Evolutionary conservation across 441 rosid genomes (phyloP).

Genomic region (Gossypium schwendimanii): DNA sequence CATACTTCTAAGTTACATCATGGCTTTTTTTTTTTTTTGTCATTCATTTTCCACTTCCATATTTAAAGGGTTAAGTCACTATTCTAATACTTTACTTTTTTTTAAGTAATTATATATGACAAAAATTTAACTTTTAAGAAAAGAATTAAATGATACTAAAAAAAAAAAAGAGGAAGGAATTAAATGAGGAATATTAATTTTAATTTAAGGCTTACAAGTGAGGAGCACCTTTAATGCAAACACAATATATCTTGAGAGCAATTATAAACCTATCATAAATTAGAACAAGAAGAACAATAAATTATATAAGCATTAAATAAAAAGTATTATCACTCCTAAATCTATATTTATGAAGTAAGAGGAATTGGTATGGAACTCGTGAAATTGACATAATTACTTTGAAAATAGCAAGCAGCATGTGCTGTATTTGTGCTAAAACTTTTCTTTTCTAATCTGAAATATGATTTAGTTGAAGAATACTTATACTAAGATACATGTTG

Average conservation of each 20-base stretch:
- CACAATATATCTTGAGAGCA: neutral
- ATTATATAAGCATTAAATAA: no score
- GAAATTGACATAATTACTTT: neutral
- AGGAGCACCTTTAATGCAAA: neutral
- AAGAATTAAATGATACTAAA: neutral
- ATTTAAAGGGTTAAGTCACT: no score
- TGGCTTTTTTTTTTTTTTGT: no score
- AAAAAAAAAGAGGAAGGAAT: neutral
- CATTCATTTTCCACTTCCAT: no score
- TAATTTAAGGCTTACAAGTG: neutral
- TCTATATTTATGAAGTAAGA: neutral
- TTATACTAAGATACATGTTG: neutral
- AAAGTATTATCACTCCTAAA: no score
- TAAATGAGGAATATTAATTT: neutral
- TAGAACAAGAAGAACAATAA: neutral
- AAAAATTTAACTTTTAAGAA: neutral
- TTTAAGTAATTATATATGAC: neutral
- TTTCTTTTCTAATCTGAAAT: no score
- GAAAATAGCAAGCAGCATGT: neutral
- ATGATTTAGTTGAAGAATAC: neutral
- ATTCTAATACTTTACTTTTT: no score
- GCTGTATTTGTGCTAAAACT: neutral
- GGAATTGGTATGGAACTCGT: neutral
- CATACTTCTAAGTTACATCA: no score
- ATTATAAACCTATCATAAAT: neutral